Conservation (phyloP, 805 yeast species). For the Candida easanensis region DNA sequence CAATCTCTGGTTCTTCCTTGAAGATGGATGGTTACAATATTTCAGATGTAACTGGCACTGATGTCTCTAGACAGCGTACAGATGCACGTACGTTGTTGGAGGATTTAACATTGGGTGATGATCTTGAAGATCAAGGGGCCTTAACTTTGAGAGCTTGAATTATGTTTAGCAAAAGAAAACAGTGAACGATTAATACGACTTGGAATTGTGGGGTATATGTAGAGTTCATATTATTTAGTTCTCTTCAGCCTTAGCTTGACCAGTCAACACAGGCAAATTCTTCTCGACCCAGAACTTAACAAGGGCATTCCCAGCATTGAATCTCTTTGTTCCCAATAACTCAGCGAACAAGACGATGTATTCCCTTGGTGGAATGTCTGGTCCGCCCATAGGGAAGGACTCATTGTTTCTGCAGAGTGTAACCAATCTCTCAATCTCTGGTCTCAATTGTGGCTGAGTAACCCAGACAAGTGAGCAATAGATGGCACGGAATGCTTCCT, state of each 20-base stretch:
- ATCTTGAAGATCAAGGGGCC: slow-evolving; percentile 20
- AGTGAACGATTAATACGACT: neutral
- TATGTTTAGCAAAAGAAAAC: neutral
- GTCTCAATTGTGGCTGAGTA: neutral
- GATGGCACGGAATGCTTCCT: neutral
- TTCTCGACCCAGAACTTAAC: neutral
- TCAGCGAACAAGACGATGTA: neutral
- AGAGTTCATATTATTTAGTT: neutral
- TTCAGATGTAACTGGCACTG: slow-evolving; percentile 2
- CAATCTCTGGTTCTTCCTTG: slow-evolving; percentile 20
- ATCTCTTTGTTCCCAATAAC: neutral
- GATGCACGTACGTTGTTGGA: slow-evolving; percentile 24
- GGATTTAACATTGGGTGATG: slow-evolving; percentile 21
- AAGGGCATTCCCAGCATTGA: neutral
- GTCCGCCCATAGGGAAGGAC: neutral
- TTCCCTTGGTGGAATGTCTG: neutral
- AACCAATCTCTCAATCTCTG: neutral
- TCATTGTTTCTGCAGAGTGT: neutral
- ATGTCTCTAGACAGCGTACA: slow-evolving; percentile 16
- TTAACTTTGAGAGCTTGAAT: slow-evolving; percentile 8
- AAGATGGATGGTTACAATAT: neutral
- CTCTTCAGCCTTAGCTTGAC: neutral
- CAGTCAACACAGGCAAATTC: neutral
- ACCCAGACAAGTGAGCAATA: neutral
- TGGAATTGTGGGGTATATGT: neutral